These are phyloP conservation scores for Neonectria punicea DNA, from an alignment of 2,329 filamentous ascomycete species.

Conservation along the genomic window DNA sequence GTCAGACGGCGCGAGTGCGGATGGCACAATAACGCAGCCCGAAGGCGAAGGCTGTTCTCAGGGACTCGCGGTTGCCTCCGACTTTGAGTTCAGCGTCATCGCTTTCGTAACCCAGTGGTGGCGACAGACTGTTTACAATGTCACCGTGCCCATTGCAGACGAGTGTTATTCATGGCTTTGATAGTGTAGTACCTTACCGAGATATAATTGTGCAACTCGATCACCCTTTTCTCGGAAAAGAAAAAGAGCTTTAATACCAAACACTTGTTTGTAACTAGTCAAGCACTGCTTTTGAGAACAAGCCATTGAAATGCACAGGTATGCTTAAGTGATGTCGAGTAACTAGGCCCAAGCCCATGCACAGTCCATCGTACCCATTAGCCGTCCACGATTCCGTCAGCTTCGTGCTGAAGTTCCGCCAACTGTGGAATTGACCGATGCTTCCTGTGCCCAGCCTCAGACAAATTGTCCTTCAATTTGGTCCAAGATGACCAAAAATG, in stretches of 20 bases:
- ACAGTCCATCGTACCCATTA: no score
- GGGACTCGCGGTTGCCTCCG: conserved; percentile 37
- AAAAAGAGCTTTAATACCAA: not conserved
- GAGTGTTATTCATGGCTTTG: conserved; percentile 31
- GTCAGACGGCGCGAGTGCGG: not conserved
- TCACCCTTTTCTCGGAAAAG: not conserved
- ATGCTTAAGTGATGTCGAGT: no score
- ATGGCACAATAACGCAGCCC: conserved; percentile 23
- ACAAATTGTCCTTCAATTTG: not conserved
- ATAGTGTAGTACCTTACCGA: not conserved
- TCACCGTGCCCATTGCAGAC: conserved; percentile 29
- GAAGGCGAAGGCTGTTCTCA: conserved; percentile 36
- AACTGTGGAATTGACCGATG: no score
- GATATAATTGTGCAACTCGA: not conserved
- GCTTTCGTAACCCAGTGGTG: conserved; percentile 43
- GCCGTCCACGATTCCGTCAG: no score
- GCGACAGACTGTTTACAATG: conserved; percentile 36
- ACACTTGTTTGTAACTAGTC: no score
- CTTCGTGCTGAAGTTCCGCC: no score
- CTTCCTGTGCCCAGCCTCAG: no score
- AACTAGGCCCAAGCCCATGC: no score
- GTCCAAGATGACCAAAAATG: not conserved
- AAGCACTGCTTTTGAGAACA: no score
- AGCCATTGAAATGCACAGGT: no score
- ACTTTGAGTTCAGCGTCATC: conserved; percentile 42